Evolutionary conservation across 768 basidiomycete species (phyloP), one percentile per base, ranked within the genome.

Genomic region (Pleurotus platypus): DNA sequence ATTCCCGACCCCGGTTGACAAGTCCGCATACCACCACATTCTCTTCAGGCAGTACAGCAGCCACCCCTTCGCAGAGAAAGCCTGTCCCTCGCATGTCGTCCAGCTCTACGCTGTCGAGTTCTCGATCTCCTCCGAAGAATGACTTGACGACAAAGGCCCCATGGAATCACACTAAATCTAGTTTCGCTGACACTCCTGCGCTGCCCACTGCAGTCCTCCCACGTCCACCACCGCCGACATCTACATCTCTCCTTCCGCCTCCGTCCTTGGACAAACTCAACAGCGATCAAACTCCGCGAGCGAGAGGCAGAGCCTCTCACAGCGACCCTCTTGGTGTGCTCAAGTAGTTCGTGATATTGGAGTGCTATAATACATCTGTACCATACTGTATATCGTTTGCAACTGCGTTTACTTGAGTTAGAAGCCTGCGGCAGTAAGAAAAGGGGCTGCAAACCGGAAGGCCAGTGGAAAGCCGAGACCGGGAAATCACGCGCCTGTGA

Each of bases 91-190:
- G 49, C 27, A 5, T 37, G n/a, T 39, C 49, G 2, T 11, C 39
- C 35, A 24, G n/a, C 18, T 42, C 37, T 24, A 42, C 39, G 15
- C 24, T 51, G 9, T 54, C 62, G 37, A 16, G 51, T 30, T 59
- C 56, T 57, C 49, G 27, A n/a, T n/a, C 49, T 11, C 49, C 27
- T 24, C 30, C 27, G 5, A 50, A 20, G 18, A 26, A 22, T 38
- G 24, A 54, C 24, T 20, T 49, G 13, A 45, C 61, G 5, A 40
- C 66, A n/a, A 64, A 65, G 16, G 81, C 81, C 24, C 83, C 85
- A 13, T 85, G 83, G 83, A 81, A 81, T 58, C 72, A 82, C 62
- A 83, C 83, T 16, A 75, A 67, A 49, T 84, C 84, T 5, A 72
- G 68, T 57, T 85, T 85, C 66, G 70, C 72, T 37, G 62, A 50